phyloP scores from a whole-genome alignment of 305 asterid genomes.

The Fraxinus velutina region DNA sequence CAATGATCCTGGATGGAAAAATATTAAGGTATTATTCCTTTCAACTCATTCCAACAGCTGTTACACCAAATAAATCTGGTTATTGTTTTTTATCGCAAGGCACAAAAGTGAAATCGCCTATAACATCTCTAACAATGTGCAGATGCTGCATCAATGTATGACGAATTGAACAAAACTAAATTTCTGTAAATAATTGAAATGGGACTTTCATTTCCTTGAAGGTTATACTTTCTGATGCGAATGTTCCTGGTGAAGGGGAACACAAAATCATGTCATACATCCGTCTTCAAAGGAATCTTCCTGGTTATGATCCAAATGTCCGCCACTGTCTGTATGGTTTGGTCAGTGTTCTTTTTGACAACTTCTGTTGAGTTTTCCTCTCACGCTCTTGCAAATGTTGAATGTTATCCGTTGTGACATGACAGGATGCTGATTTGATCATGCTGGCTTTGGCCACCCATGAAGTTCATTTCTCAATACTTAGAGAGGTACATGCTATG shows the following conservation, averaged over 20 bases:
- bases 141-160: constrained; percentile 18
- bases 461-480: constrained; percentile 79
- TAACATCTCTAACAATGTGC: constrained; percentile 15
- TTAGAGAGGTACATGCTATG: constrained; percentile 75
- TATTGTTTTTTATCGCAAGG: not conserved
- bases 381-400: not conserved
- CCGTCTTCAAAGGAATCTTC: constrained; percentile 87
- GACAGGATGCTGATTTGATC: constrained; percentile 90
- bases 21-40: constrained; percentile 59
- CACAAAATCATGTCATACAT: constrained; percentile 96
- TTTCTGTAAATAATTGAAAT: not conserved
- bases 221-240: constrained; percentile 98
- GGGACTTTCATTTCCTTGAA: constrained; percentile 29
- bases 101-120: not conserved
- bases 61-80: constrained; percentile 3
- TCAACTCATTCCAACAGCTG: not conserved
- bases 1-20: constrained; percentile 95
- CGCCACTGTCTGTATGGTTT: constrained; percentile 93
- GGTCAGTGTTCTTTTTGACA: constrained; percentile 43
- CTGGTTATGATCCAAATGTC: constrained; percentile 91
- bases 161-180: not conserved
- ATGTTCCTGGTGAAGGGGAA: constrained; percentile 99
- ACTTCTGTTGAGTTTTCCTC: constrained; percentile 3
- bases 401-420: constrained; percentile 15
- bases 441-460: constrained; percentile 81